Conservation (phyloP, 31 red algal genomes). For the Asparagopsis taxiformis region DNA sequence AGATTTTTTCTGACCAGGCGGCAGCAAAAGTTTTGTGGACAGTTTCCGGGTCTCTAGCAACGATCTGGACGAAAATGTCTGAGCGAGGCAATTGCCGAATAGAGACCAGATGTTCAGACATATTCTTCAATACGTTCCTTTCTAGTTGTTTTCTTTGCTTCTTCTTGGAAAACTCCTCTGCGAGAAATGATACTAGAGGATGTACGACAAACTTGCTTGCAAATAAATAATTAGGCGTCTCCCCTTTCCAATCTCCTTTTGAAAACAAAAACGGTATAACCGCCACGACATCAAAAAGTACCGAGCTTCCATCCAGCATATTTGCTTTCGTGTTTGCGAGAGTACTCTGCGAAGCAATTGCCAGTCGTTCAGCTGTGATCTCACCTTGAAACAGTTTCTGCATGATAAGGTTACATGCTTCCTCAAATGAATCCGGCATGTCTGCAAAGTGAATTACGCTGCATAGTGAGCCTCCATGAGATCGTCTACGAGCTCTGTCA, state of each 20-base stretch:
- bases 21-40: constrained; percentile 11
- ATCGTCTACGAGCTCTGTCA: no score
- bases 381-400: constrained; percentile 39
- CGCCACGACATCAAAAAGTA: constrained; percentile 13
- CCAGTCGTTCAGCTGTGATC: constrained; percentile 53
- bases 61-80: constrained; percentile 49
- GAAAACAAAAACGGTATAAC: constrained; percentile 35
- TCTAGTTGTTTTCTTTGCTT: constrained; percentile 20
- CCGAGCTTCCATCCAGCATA: constrained; percentile 36
- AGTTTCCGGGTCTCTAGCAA: constrained; percentile 23
- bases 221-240: constrained; percentile 31
- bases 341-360: constrained; percentile 40
- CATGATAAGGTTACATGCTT: constrained; percentile 29
- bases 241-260: neutral
- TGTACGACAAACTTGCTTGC: constrained; percentile 16
- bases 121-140: neutral
- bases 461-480: no score
- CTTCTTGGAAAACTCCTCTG: constrained; percentile 33
- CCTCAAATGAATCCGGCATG: constrained; percentile 33
- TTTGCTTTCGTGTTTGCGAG: constrained; percentile 25
- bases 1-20: constrained; percentile 10
- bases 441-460: constrained; percentile 36
- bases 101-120: constrained; percentile 8
- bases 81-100: constrained; percentile 2
- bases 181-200: constrained; percentile 10